A percentile compares a stretch with the other conserved stretches of the same genome.
Conservation (phyloP, 73 alveolate genomes). For the Stentor roeselii region DNA sequence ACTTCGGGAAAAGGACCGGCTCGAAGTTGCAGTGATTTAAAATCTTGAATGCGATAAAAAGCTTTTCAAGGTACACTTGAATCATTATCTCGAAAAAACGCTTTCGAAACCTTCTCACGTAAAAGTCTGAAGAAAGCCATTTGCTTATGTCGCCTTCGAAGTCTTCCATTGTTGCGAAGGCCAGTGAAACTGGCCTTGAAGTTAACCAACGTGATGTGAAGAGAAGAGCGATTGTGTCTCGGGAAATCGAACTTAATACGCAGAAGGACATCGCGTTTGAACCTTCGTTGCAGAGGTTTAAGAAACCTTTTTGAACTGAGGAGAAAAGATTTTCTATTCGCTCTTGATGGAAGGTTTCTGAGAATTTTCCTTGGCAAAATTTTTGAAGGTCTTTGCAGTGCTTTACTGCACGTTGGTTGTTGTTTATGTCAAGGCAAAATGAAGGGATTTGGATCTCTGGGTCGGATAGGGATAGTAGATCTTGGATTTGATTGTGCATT, state of each 20-base stretch:
- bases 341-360: neutral
- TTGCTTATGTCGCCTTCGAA: neutral
- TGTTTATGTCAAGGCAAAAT: neutral
- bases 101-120: neutral
- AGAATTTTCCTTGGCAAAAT: neutral
- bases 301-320: conserved; percentile 1
- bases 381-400: neutral
- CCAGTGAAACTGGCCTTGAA: neutral
- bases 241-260: neutral
- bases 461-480: neutral
- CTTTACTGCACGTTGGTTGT: neutral
- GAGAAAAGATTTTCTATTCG: neutral
- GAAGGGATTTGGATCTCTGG: conserved; percentile 22
- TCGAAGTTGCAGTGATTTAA: neutral
- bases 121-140: conserved; percentile 3
- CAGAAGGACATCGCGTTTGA: neutral
- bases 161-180: conserved; percentile 17
- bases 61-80: neutral
- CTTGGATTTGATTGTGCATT: neutral
- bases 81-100: neutral
- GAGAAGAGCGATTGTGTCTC: neutral
- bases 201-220: neutral
- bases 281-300: conserved; percentile 6
- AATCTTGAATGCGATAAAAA: neutral
- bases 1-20: neutral